These are phyloP conservation scores for Reticulascus tulasneorum DNA, from an alignment of 2,329 filamentous ascomycete genomes.

Conservation along the genomic window DNA sequence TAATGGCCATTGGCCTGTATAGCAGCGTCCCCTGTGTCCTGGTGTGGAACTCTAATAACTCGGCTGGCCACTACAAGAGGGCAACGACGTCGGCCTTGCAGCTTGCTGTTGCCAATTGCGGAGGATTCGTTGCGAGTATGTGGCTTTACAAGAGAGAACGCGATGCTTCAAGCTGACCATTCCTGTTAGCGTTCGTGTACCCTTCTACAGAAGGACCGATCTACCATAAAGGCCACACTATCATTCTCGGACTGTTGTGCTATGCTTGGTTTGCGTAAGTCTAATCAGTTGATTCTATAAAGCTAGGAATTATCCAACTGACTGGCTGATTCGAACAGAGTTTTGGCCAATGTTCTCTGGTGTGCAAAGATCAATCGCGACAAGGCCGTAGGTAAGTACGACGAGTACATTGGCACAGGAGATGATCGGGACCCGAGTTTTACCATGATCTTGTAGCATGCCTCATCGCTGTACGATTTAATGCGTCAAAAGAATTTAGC, in stretches of 20 bases:
- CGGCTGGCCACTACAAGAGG: slow-evolving; percentile 65
- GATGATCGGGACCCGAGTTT: slow-evolving; percentile 64
- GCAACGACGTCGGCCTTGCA: slow-evolving; percentile 64
- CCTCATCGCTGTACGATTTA: no score
- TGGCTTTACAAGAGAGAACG: slow-evolving; percentile 1
- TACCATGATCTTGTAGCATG: slow-evolving; percentile 56
- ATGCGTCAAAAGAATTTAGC: no score
- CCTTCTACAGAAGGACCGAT: slow-evolving; percentile 51
- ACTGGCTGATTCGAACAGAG: slow-evolving; percentile 29
- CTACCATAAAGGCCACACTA: slow-evolving; percentile 58
- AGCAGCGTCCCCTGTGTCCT: slow-evolving; percentile 59
- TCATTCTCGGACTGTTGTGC: slow-evolving; percentile 56
- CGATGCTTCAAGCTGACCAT: no score
- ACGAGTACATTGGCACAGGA: slow-evolving; percentile 49
- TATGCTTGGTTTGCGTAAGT: slow-evolving; percentile 63
- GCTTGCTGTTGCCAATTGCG: slow-evolving; percentile 62
- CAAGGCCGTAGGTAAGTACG: slow-evolving; percentile 57
- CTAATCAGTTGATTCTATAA: neutral
- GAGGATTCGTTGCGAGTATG: slow-evolving; percentile 60
- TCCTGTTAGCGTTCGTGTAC: slow-evolving; percentile 51
- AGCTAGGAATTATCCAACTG: neutral
- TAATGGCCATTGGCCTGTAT: slow-evolving; percentile 65
- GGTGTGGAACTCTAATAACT: slow-evolving; percentile 66
- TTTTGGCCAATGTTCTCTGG: slow-evolving; percentile 57
- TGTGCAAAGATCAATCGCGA: slow-evolving; percentile 61